phyloP scores from a whole-genome alignment of 192 early-diverging fungal genomes.

The Nowakowskiella sp. region DNA sequence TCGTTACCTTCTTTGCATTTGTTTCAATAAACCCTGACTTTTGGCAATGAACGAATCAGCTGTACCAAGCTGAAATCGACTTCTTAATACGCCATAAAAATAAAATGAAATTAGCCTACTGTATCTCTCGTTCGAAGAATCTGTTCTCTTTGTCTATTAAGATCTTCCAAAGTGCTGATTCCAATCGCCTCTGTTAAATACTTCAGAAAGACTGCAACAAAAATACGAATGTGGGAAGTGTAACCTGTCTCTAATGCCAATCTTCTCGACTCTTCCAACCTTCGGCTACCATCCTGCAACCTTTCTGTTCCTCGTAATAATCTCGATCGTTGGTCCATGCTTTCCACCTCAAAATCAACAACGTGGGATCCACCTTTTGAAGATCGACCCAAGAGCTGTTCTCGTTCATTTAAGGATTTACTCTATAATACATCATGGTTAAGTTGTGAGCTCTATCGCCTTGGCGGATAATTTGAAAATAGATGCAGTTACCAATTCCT shows the following conservation, averaged over 20 bases:
- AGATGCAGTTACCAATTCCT: slow-evolving; percentile 54
- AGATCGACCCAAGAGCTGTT: slow-evolving; percentile 35
- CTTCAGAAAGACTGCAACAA: background rate
- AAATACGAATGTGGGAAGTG: background rate
- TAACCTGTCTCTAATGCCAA: slow-evolving; percentile 83
- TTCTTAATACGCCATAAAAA: background rate
- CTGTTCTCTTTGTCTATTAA: slow-evolving; percentile 85
- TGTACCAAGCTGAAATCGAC: slow-evolving; percentile 19
- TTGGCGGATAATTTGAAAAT: slow-evolving; percentile 2
- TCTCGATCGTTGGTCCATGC: slow-evolving; percentile 66
- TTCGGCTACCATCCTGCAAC: slow-evolving; percentile 63
- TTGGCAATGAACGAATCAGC: slow-evolving; percentile 49
- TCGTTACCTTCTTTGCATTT: slow-evolving; percentile 69
- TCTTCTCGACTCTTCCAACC: slow-evolving; percentile 79
- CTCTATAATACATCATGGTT: background rate
- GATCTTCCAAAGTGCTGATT: slow-evolving; percentile 68
- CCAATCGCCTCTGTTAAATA: slow-evolving; percentile 60
- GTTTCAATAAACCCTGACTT: slow-evolving; percentile 40
- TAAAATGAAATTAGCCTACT: slow-evolving; percentile 34
- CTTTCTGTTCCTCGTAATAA: slow-evolving; percentile 82
- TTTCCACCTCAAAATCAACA: slow-evolving; percentile 37
- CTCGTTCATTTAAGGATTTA: slow-evolving; percentile 21
- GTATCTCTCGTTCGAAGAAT: slow-evolving; percentile 78
- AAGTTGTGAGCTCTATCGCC: slow-evolving; percentile 2
- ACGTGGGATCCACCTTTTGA: slow-evolving; percentile 20